Evolutionary conservation across 192 early-diverging fungal genomes (phyloP).

Genomic region (Rhizoclosmatium globosum): DNA sequence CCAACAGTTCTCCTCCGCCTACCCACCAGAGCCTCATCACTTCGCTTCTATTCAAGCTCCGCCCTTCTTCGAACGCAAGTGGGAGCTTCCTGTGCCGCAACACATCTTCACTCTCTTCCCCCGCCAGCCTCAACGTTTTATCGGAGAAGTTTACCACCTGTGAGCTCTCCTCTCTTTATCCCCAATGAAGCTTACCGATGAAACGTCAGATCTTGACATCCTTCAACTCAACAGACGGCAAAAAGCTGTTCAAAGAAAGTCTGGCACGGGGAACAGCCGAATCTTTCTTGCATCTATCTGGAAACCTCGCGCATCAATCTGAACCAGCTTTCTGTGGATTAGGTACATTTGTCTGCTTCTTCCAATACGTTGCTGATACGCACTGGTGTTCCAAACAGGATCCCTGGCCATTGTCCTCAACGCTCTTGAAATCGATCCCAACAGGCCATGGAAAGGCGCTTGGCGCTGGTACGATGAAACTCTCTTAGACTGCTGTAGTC

Average conservation of each 20-base stretch:
- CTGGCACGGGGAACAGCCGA: slow-evolving; percentile 81
- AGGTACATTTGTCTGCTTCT: slow-evolving; percentile 44
- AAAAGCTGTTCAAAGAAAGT: slow-evolving; percentile 79
- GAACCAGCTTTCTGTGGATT: slow-evolving; percentile 91
- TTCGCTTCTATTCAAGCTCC: too few relatives aligned
- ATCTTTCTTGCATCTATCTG: slow-evolving; percentile 85
- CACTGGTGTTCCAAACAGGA: slow-evolving; percentile 1
- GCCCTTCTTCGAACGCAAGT: too few relatives aligned
- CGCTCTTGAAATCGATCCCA: slow-evolving; percentile 89
- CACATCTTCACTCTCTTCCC: slow-evolving; percentile 11
- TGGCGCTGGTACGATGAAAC: slow-evolving; percentile 85
- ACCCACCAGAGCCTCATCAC: too few relatives aligned
- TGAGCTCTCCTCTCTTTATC: neutral
- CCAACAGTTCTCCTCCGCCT: too few relatives aligned
- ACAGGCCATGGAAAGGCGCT: slow-evolving; percentile 89
- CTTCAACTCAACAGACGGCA: slow-evolving; percentile 82
- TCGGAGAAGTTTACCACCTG: slow-evolving; percentile 44
- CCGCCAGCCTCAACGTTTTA: slow-evolving; percentile 45
- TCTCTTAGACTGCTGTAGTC: slow-evolving; percentile 59
- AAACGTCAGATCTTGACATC: slow-evolving; percentile 62
- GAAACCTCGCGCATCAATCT: slow-evolving; percentile 90
- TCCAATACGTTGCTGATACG: neutral
- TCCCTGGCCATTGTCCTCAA: slow-evolving; percentile 88
- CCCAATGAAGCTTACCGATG: neutral
- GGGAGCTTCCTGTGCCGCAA: slow-evolving; percentile 25